Percentiles rank a stretch among this genome's conserved stretches.
These are phyloP conservation scores for Cladosporium sphaerospermum DNA, from an alignment of 2,329 filamentous ascomycete genomes.

Conservation along the genomic window DNA sequence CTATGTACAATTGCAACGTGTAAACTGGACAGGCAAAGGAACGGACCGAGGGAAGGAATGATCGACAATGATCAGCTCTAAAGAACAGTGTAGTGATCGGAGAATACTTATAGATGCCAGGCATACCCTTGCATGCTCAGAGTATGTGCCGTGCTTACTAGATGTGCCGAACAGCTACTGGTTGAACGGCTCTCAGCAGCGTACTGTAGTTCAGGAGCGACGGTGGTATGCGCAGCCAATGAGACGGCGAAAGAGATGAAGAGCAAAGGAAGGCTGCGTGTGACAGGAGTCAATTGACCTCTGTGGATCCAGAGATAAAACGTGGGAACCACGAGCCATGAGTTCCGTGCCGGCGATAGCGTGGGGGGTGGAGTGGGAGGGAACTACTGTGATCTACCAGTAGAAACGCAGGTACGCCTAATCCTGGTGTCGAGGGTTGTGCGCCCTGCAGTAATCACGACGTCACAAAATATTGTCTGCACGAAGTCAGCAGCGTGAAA, in stretches of 20 bases:
- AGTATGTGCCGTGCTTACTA: not conserved
- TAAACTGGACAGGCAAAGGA: not conserved
- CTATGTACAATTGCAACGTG: not conserved
- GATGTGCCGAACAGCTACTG: too few relatives aligned
- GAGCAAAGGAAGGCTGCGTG: too few relatives aligned
- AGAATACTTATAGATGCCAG: conserved; percentile 4
- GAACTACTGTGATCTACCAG: not conserved
- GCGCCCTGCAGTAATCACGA: not conserved
- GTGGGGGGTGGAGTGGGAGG: too few relatives aligned
- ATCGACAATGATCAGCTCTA: conserved; percentile 4
- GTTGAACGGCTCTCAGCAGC: too few relatives aligned
- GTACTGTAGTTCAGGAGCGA: too few relatives aligned
- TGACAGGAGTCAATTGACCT: too few relatives aligned
- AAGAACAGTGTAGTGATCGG: not conserved
- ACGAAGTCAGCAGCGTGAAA: not conserved
- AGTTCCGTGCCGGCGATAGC: too few relatives aligned
- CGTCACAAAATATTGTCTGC: not conserved
- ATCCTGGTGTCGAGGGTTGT: not conserved
- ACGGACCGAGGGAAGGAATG: conserved; percentile 4
- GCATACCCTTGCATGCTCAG: conserved; percentile 4
- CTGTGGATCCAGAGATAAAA: too few relatives aligned
- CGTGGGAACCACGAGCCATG: too few relatives aligned
- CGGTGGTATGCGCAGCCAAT: too few relatives aligned
- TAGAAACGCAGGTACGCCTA: not conserved
- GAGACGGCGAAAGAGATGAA: too few relatives aligned